Conservation (phyloP, 1,139 yeast species). For the Candida sanyaensis region DNA sequence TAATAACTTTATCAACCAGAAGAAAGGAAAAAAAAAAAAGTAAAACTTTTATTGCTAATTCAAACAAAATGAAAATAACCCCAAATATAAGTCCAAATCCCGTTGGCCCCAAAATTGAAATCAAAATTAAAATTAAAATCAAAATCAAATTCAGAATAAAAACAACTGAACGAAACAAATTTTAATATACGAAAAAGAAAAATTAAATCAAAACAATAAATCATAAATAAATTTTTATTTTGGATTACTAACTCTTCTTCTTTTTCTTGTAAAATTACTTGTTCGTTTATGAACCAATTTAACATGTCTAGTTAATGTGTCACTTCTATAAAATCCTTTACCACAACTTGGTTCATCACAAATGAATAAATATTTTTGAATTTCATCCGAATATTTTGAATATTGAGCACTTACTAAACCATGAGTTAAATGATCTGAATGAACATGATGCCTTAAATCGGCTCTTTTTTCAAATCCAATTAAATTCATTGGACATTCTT, state of each 20-base stretch:
- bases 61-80: too few species aligned
- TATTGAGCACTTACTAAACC: constrained; percentile 20
- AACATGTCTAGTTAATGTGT: constrained; percentile 56
- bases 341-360: constrained; percentile 39
- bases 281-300: constrained; percentile 45
- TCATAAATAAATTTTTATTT: neutral
- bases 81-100: too few species aligned
- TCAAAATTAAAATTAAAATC: too few species aligned
- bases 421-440: constrained; percentile 48
- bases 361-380: constrained; percentile 18
- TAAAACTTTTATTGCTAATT: too few species aligned
- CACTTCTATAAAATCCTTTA: constrained; percentile 57
- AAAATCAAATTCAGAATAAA: too few species aligned
- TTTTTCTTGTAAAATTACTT: constrained; percentile 1
- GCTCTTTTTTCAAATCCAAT: constrained; percentile 62
- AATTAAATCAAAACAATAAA: neutral
- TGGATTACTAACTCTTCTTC: neutral
- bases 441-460: constrained; percentile 63
- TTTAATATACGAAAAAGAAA: too few species aligned
- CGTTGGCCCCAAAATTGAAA: too few species aligned
- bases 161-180: too few species aligned
- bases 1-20: neutral
- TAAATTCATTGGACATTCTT: constrained; percentile 60
- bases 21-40: neutral
- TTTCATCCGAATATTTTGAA: constrained; percentile 13